Base-by-base conservation (phyloP, 768 basidiomycete species). In the Serpula lacrymans region DNA sequence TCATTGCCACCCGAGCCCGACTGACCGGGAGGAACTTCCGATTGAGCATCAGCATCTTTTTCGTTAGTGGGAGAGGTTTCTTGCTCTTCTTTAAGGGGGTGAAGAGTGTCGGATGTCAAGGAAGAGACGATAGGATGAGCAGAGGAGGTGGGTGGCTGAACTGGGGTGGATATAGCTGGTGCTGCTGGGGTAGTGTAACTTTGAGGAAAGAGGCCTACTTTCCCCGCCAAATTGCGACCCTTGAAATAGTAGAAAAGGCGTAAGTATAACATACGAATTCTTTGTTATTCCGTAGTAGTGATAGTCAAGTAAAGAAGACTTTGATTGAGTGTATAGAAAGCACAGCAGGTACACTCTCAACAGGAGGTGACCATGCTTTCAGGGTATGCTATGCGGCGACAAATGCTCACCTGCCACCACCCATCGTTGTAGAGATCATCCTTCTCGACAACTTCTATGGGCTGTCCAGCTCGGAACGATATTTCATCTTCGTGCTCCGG, bases 401-500 rank as follows among this genome's bases (percentile, higher is more conserved):
- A 11, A 1, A 40, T 44, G 44, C 61, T 47, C 28, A 83, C 84
- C 74, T 80, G 75, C 91, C 91, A 98, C 96, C 96, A 98, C 13
- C 95, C 96, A 62, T 99, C 96, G 14, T 78, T 78, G 58, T 88
- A 98, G 42, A 78, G 64, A 49, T 98, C 96, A 57, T 98, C 96
- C 65, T 80, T 89, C 69, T 98, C 95, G 29, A 97, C 42, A 21
- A 99, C 81, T 55, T 89, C 84, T 51, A 98, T 90, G 41, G 77
- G 71, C 50, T 98, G 91, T 2, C 94, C 94, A 4, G 82, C 82
- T 30, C 67, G 71, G 59, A 98, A 96, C 1, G 80, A 53, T 27
- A 98, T 76, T 65, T 99, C 96, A 63, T 99, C 96, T 37, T 88
- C 88, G 62, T 97, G 80, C 68, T 99, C 93, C 3, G 96, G 94